Percentiles rank a stretch among this genome's conserved stretches.
Conservation (phyloP, 495 filamentous ascomycete genomes). For the Patellaria atrata region DNA sequence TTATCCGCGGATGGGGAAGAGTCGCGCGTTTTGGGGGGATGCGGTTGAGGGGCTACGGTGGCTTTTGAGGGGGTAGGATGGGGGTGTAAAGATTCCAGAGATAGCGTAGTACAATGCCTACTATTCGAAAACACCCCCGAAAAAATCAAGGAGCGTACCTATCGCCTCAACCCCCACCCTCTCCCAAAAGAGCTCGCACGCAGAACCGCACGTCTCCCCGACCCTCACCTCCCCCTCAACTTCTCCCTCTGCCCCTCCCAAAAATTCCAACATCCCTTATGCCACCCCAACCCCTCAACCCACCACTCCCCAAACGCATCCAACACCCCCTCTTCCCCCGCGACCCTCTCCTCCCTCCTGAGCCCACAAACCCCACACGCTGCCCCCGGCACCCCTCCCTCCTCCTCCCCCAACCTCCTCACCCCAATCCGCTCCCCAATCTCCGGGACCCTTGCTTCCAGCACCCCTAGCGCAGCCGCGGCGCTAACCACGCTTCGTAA, state of each 20-base stretch:
- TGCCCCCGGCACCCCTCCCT: constrained; percentile 55
- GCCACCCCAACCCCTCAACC: no score
- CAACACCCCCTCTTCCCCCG: constrained; percentile 57
- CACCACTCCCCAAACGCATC: constrained; percentile 96
- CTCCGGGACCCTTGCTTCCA: constrained; percentile 47
- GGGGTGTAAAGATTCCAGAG: no score
- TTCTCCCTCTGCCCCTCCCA: constrained; percentile 61
- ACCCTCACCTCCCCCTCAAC: constrained; percentile 49
- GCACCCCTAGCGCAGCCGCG: constrained; percentile 31
- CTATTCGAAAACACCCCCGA: no score
- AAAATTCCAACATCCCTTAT: no score
- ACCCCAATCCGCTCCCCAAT: constrained; percentile 47
- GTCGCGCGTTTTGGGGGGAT: constrained; percentile 14
- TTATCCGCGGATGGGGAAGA: constrained; percentile 13
- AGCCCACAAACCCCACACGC: constrained; percentile 82
- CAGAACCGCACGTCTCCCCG: neutral
- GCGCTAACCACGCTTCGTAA: constrained; percentile 40
- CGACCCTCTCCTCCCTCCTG: constrained; percentile 69
- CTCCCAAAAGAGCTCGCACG: no score
- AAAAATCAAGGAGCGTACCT: no score
- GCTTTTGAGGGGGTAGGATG: constrained; percentile 5
- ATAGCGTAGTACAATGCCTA: no score
- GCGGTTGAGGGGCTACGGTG: constrained; percentile 16
- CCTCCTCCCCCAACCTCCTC: constrained; percentile 37
- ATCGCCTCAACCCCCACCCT: no score